A percentile compares a stretch with the other conserved stretches of the same genome.
These are phyloP conservation scores for Lathyrus tuberosus DNA, from an alignment of 306 rosid genomes.

Conservation along the genomic window DNA sequence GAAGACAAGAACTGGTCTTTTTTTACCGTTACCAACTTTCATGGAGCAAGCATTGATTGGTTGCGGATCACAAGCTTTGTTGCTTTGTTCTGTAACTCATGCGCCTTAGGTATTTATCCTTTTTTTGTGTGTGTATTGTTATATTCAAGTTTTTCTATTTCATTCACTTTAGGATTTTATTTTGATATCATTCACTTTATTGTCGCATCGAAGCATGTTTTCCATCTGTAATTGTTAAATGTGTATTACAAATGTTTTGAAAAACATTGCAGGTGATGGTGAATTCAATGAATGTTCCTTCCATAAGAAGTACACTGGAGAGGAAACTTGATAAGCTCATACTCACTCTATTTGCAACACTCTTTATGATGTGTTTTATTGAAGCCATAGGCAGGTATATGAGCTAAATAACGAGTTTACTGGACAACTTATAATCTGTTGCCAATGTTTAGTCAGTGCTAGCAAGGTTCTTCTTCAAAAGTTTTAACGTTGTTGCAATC, in stretches of 20 bases:
- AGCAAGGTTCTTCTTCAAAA: too few relatives aligned
- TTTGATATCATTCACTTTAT: background rate
- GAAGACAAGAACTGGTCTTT: too few relatives aligned
- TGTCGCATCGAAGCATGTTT: conserved; percentile 17
- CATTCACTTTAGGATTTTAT: background rate
- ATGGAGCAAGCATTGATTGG: too few relatives aligned
- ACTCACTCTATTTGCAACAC: conserved; percentile 71
- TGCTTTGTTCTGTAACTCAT: too few relatives aligned
- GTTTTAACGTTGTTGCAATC: too few relatives aligned
- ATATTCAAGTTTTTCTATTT: too few relatives aligned
- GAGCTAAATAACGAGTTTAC: conserved; percentile 26
- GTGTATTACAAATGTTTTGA: conserved; percentile 34
- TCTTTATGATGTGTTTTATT: conserved; percentile 76
- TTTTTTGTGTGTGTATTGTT: too few relatives aligned
- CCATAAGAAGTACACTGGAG: conserved; percentile 97
- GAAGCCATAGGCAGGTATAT: conserved; percentile 90
- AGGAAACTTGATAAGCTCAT: conserved; percentile 97
- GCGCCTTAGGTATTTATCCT: too few relatives aligned
- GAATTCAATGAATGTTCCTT: conserved; percentile 98
- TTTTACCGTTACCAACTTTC: too few relatives aligned
- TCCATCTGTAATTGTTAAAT: conserved; percentile 26
- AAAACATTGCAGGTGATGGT: conserved; percentile 84
- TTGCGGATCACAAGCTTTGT: too few relatives aligned
- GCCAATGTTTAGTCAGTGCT: conserved; percentile 19
- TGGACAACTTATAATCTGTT: conserved; percentile 13